Base-by-base conservation (phyloP, 1,284 basidiomycete species). In the Ganoderma multipileum region DNA sequence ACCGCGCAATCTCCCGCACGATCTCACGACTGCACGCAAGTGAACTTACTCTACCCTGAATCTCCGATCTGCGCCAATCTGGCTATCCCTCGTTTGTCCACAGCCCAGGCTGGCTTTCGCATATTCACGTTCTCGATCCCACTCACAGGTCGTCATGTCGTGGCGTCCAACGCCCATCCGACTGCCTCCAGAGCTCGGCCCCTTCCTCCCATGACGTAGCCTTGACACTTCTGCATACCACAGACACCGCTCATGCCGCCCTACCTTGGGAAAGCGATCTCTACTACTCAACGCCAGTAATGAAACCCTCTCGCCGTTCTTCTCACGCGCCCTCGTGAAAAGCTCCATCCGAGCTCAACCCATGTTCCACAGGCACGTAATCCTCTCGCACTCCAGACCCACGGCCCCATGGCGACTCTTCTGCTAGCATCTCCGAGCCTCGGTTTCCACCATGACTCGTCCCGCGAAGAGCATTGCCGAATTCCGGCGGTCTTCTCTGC, bases 11-110 rank as follows among this genome's bases (percentile, higher is more conserved):
- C 71, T 70, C 36, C 65, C 64, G 38, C 16, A 54, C 57, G 71
- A 72, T 72, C 71, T 70, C 67, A 39, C 68, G 62, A 41, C 52
- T 36, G 39, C 33, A 18, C n/a, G 33, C 33, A 33, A 33, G 33
- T 39, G 38, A 64, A 61, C 63, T 47, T 59, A 63, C 63, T 61
- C 64, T 59, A 63, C 63, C 68, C 66, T 36, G 61, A 62, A 72
- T 70, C 68, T 68, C 68, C 71, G 68, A 72, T 72, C 64, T 23
- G 6, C 33, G 39, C 63, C 7, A 64, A 66, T 66, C 65, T 52
- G 55, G 63, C 71, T 65, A 67, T 64, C 42, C 71, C 64, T 8
- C 52, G 67, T 68, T 65, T 60, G 63, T 55, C 50, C 57, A 58
- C 16, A 23, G 50, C 47, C 50, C 59, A 60, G 36, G 39, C 23